A percentile compares a stretch with the other conserved stretches of the same genome.
These are phyloP conservation scores for Lanmaoa pseudosensibilis DNA, from an alignment of 768 basidiomycete species.

Conservation along the genomic window DNA sequence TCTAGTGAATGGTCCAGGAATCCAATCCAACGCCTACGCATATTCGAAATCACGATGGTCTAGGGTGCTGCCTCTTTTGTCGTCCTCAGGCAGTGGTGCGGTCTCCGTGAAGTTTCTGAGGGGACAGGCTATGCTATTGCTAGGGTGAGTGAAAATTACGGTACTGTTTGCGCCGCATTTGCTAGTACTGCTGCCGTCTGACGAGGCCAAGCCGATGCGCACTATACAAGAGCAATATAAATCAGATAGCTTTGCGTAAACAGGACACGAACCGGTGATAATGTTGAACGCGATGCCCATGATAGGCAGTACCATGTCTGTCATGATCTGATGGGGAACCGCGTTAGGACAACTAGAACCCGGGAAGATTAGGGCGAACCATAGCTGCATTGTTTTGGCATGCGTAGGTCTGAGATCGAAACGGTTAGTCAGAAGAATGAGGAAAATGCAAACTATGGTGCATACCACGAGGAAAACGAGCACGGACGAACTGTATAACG, in stretches of 20 bases:
- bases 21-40: background rate
- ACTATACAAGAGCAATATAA: background rate
- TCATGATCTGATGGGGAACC: constrained; percentile 3
- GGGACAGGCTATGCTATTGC: background rate
- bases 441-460: background rate
- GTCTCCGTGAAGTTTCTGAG: background rate
- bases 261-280: constrained; percentile 4
- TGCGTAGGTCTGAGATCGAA: background rate
- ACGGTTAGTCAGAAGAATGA: too few relatives aligned
- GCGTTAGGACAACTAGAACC: background rate
- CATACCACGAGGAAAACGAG: constrained; percentile 4
- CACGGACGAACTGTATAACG: constrained; percentile 8
- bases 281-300: constrained; percentile 12
- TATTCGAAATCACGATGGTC: background rate
- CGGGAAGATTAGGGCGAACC: background rate
- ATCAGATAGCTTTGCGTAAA: background rate
- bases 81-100: background rate
- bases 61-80: background rate
- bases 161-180: background rate
- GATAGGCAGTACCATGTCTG: constrained; percentile 5
- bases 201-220: background rate
- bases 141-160: background rate
- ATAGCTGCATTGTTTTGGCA: constrained; percentile 4
- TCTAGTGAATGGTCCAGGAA: background rate
- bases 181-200: background rate